Percentiles rank a stretch among this genome's conserved stretches.
Conservation (phyloP, 371 early-diverging fungal genomes). For the Mortierella sp. region DNA sequence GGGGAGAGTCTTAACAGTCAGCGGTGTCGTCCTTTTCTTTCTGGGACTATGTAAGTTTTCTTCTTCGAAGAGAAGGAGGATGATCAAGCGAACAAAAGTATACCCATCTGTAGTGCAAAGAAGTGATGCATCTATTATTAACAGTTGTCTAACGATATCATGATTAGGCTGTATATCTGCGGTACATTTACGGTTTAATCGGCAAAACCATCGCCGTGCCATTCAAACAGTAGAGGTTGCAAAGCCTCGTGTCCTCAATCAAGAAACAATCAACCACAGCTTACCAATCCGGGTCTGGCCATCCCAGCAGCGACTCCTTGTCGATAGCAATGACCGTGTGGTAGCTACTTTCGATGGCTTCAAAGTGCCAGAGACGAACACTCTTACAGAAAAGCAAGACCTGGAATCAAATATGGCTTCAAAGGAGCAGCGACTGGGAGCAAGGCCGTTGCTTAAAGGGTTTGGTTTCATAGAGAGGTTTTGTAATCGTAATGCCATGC, state of each 20-base stretch:
- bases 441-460: background rate
- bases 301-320: slow-evolving; percentile 16
- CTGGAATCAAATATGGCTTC: background rate
- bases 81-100: background rate
- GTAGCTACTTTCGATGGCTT: background rate
- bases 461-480: slow-evolving; percentile 6
- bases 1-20: slow-evolving; percentile 26
- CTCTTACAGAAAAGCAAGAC: background rate
- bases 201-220: slow-evolving; percentile 4
- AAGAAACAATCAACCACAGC: slow-evolving; percentile 18
- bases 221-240: slow-evolving; percentile 17
- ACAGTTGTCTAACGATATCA: background rate
- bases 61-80: too few species aligned
- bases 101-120: background rate
- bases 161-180: slow-evolving; percentile 28
- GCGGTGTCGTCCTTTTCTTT: slow-evolving; percentile 30
- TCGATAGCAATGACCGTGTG: slow-evolving; percentile 12
- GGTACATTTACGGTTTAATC: slow-evolving; percentile 21
- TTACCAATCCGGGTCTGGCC: slow-evolving; percentile 44
- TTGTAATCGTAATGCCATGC: background rate
- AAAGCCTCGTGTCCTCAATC: slow-evolving; percentile 27
- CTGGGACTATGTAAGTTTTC: slow-evolving; percentile 32
- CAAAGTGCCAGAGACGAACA: background rate
- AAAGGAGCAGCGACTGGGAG: slow-evolving; percentile 7
- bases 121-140: background rate